Conservation (phyloP, 139 green algal species). For the Micractinium sp. region DNA sequence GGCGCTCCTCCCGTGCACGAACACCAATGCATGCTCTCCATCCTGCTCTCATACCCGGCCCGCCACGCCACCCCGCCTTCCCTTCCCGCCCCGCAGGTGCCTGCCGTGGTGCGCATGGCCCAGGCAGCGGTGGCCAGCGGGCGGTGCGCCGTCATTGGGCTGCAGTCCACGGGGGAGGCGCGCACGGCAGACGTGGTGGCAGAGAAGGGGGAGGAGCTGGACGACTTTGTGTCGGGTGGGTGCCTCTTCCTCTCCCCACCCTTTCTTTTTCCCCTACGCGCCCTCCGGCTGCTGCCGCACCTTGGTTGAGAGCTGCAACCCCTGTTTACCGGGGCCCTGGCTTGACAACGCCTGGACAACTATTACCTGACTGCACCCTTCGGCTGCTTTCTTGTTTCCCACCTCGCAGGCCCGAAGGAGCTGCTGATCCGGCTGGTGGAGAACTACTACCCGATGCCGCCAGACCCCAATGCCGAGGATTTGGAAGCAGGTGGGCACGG, state of each 20-base stretch:
- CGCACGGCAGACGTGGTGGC: constrained; percentile 69
- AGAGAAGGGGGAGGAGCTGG: constrained; percentile 52
- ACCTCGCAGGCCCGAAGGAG: constrained; percentile 56
- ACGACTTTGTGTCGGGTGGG: constrained; percentile 65
- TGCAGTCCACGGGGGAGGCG: constrained; percentile 73
- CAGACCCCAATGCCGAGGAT: constrained; percentile 20
- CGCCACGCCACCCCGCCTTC: not conserved
- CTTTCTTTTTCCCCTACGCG: not conserved
- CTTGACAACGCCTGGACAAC: no score
- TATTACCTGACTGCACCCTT: not conserved
- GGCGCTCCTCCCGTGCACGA: no score
- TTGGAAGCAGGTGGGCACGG: constrained; percentile 26
- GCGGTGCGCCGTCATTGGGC: constrained; percentile 77
- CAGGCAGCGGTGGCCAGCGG: constrained; percentile 59
- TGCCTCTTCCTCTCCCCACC: not conserved
- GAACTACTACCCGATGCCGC: constrained; percentile 57
- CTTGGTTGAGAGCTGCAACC: not conserved
- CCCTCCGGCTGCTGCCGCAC: no score
- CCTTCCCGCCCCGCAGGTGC: constrained; percentile 54
- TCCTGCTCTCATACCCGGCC: not conserved
- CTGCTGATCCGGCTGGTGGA: constrained; percentile 59
- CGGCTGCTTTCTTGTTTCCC: not conserved
- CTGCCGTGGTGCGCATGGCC: constrained; percentile 53
- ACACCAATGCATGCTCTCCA: not conserved
- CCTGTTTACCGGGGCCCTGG: not conserved